A percentile compares a stretch with the other conserved stretches of the same genome.
These are phyloP conservation scores for Pseudoneurospora amorphoporcata DNA, from an alignment of 495 filamentous ascomycete genomes.

Conservation along the genomic window DNA sequence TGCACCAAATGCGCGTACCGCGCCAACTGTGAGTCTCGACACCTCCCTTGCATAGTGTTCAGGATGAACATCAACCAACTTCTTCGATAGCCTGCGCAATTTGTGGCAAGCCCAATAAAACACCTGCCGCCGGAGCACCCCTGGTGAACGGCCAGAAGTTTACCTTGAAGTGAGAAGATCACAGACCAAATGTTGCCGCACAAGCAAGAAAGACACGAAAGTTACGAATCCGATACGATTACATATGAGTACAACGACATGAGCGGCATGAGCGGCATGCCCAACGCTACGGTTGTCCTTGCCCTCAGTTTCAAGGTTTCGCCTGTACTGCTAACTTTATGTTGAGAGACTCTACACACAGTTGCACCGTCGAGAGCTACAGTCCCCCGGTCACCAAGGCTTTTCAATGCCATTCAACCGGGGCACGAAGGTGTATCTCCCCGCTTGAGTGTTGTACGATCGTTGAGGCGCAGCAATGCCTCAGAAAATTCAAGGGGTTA, in stretches of 20 bases:
- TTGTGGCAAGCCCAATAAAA: constrained; percentile 53
- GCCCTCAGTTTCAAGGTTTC: not conserved
- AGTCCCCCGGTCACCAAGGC: not conserved
- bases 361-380: not conserved
- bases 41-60: not conserved
- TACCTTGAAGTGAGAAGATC: constrained; percentile 46
- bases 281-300: not conserved
- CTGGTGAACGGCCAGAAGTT: constrained; percentile 55
- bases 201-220: not conserved
- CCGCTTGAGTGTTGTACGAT: not conserved
- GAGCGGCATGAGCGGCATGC: not conserved
- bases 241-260: not conserved
- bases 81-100: constrained; percentile 46
- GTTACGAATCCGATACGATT: not conserved
- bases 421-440: not conserved
- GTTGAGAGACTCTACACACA: not conserved
- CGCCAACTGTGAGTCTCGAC: constrained; percentile 40
- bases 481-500: not conserved
- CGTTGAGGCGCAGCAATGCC: not conserved
- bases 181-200: not conserved
- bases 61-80: constrained; percentile 9
- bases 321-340: not conserved
- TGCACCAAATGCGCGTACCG: constrained; percentile 62
- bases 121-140: constrained; percentile 36
- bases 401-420: not conserved